Percentiles rank a stretch among this genome's conserved stretches.
Conservation (phyloP, 176 grass and related monocot genomes). For the Poa pratensis region DNA sequence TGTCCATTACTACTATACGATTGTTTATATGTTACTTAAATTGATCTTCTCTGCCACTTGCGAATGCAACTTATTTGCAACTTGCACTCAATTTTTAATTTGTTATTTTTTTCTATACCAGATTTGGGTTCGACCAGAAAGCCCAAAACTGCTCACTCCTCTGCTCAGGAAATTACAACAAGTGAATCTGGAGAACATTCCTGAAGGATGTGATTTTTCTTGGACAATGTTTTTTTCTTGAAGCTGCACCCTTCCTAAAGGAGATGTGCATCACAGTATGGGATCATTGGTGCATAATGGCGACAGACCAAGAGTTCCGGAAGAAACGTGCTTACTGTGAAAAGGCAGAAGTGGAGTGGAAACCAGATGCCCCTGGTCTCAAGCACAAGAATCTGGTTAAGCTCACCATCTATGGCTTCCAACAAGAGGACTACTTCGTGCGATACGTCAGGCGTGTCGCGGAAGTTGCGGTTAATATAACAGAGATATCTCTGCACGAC, state of each 20-base stretch:
- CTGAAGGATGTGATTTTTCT: background rate
- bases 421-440: background rate
- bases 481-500: background rate
- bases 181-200: background rate
- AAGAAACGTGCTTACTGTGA: background rate
- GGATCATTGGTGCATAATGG: background rate
- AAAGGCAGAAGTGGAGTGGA: background rate
- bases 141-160: background rate
- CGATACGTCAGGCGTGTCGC: background rate
- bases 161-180: background rate
- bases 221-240: constrained; percentile 6
- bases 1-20: background rate
- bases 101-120: background rate
- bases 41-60: background rate
- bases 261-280: background rate
- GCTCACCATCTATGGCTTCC: constrained; percentile 1
- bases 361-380: background rate
- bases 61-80: background rate
- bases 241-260: background rate
- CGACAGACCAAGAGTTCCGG: background rate
- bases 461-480: background rate
- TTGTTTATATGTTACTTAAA: background rate
- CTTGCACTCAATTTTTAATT: background rate
- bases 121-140: background rate
- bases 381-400: constrained; percentile 5